Evolutionary conservation across 768 basidiomycete genomes (phyloP).

Genomic region (Trametes cinnabarina): DNA sequence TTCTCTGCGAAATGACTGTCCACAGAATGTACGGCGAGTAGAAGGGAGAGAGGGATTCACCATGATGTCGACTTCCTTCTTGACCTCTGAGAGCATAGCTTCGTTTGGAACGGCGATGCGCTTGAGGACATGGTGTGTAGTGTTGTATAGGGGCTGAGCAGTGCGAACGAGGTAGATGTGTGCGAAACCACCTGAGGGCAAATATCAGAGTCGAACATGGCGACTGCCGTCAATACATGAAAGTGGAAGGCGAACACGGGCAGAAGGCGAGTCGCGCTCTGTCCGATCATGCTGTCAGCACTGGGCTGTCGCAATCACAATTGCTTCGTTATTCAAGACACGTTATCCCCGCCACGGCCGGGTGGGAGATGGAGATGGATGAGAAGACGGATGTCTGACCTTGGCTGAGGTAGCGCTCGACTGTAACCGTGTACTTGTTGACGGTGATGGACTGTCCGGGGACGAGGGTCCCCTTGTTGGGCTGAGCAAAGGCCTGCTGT

Average conservation of each 20-base stretch:
- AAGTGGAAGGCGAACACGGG: neutral
- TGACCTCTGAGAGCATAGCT: constrained; percentile 86
- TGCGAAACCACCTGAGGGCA: constrained; percentile 83
- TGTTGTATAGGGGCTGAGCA: constrained; percentile 81
- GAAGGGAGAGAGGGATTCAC: constrained; percentile 44
- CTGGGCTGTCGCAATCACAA: neutral
- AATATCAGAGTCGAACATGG: constrained; percentile 13
- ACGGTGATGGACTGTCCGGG: constrained; percentile 88
- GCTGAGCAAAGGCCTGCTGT: constrained; percentile 38
- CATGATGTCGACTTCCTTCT: constrained; percentile 99
- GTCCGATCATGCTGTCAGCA: neutral
- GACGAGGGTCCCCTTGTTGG: constrained; percentile 65
- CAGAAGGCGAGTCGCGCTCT: neutral
- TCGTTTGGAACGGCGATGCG: constrained; percentile 92
- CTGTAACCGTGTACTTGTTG: constrained; percentile 85
- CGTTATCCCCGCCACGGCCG: constrained; percentile 4
- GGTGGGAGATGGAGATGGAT: constrained; percentile 8
- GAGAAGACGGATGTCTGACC: constrained; percentile 44
- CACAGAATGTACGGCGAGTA: constrained; percentile 12
- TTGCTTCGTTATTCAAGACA: neutral
- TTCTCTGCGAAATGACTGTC: constrained; percentile 54
- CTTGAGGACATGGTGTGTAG: constrained; percentile 95
- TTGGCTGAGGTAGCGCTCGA: constrained; percentile 95
- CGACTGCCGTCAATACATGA: constrained; percentile 1
- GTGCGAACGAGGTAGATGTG: constrained; percentile 96